Evolutionary conservation across 2,329 filamentous ascomycete genomes (phyloP), one percentile per base, ranked within the genome.

Genomic region (Cryoendolithus antarcticus): DNA sequence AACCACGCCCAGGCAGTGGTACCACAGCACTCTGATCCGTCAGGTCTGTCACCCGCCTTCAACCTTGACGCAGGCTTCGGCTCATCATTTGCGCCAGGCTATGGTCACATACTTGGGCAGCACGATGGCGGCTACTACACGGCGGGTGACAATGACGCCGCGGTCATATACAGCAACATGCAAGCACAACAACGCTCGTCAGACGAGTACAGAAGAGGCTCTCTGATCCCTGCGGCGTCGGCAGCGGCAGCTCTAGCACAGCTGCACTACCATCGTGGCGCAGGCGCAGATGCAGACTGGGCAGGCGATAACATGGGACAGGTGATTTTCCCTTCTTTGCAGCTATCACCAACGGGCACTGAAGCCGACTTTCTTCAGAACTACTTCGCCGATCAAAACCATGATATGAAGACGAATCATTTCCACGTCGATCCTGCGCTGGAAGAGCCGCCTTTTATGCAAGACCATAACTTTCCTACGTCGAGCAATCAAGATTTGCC

Each of bases 201-300:
- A 35, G 84, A 88, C 48, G 82, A 91, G 47, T 71, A 77, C 62
- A 62, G 74, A 55, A 69, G 79, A 52, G 70, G 71, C 60, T 74
- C 70, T 53, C 69, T 75, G 59, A 71, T 74, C 53, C 80, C 74
- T 52, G 76, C 80, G 43, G 80, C 79, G 41, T 85, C 77, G 52
- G 88, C 88, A 39, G 88, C 88, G 34, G 85, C 85, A 38, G 86
- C 85, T 34, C 70, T 95, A 44, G 85, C 88, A 33, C 85, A 93
- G 66, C 71, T 95, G 53, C 80, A 84, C 57, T 80, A 77, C 54
- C 77, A 89, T 58, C 84, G 84, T 52, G 70, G 80, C 44, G 35
- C 39, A 12, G 70, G 79, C 44, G 35, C 33, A 19, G 80, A 85
- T 43, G 70, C 74, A 31, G 82, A 86, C 43, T 83, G 80, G 75